These are phyloP conservation scores for Lithocarpus polystachyus DNA, from an alignment of 306 rosid genomes.

Conservation along the genomic window DNA sequence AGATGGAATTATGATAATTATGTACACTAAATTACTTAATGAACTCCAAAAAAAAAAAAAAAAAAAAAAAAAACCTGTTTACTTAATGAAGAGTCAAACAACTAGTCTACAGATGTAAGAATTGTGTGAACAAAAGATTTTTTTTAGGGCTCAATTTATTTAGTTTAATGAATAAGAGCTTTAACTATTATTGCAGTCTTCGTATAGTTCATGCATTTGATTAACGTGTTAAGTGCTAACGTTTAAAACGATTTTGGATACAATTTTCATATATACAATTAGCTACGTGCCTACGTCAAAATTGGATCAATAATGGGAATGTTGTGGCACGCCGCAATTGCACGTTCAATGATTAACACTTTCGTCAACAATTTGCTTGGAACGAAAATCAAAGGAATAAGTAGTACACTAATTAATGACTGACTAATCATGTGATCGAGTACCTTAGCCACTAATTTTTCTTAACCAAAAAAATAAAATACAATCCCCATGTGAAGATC, in stretches of 20 bases:
- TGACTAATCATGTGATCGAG: not conserved
- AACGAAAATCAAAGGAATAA: not conserved
- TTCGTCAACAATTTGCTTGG: not conserved
- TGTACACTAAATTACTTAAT: too few relatives aligned
- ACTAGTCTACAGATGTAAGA: too few relatives aligned
- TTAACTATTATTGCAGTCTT: too few relatives aligned
- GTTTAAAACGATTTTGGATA: not conserved
- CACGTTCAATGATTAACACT: not conserved
- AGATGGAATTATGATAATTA: too few relatives aligned
- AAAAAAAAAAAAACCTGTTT: too few relatives aligned
- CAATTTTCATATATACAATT: not conserved
- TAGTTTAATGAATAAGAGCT: too few relatives aligned
- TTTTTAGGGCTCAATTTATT: too few relatives aligned
- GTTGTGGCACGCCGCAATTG: not conserved
- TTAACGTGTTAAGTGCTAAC: slow-evolving; percentile 1
- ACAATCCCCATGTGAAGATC: not conserved
- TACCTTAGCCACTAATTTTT: not conserved
- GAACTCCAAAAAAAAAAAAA: too few relatives aligned
- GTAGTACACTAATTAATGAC: not conserved
- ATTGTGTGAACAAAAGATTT: too few relatives aligned
- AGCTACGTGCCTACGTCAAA: not conserved
- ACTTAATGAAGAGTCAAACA: too few relatives aligned
- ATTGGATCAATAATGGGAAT: not conserved
- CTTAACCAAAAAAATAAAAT: not conserved
- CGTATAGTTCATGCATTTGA: slow-evolving; percentile 9